Evolutionary conservation across 495 filamentous ascomycete genomes (phyloP), one percentile per base, ranked within the genome.

Genomic region (Glonium stellatum): DNA sequence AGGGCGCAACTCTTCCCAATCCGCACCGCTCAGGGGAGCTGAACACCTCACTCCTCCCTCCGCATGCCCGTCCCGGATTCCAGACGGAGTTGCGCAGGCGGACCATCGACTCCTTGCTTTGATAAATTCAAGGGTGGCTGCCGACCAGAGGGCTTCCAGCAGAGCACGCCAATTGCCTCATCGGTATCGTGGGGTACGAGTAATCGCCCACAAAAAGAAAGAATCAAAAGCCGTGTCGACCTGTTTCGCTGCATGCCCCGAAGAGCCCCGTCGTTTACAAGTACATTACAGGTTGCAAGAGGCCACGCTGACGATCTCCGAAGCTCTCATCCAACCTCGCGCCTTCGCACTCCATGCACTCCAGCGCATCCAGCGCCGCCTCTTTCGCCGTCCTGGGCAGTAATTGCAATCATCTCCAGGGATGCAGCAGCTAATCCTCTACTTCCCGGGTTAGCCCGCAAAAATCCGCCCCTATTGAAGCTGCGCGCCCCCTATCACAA

Each of bases 51-150:
- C 27, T 31, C 27, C 10, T 51, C 19, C 15, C 48, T 27, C 19
- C 48, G 48, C 48, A 25, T 23, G 21, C 8, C 48, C 23, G 18
- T 12, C 47, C 47, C 3, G 21, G 23, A 18, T 50, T 50, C 21
- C n/a, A 50, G 47, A 50, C 19, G 48, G 48, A 51, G 48, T 15
- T 48, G 44, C 44, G 44, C 44, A 19, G 44, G 22, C 44, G 44
- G 18, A 48, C 41, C 3, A 2, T 46, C 12, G 41, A n/a, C 41
- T 46, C 4, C 41, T 31, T 31, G 27, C 27, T 31, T 31, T 31
- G 27, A 31, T 31, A 31, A 31, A 31, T 31, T 31, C 3, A 31
- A 31, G 27, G 27, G 27, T n/a, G 27, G 3, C 2, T 31, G 27
- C 27, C 27, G 27, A 31, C 27, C 27, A 31, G 27, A 31, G 27